Conservation (phyloP, 129 eudicot species). For the Flaveria ramosissima region DNA sequence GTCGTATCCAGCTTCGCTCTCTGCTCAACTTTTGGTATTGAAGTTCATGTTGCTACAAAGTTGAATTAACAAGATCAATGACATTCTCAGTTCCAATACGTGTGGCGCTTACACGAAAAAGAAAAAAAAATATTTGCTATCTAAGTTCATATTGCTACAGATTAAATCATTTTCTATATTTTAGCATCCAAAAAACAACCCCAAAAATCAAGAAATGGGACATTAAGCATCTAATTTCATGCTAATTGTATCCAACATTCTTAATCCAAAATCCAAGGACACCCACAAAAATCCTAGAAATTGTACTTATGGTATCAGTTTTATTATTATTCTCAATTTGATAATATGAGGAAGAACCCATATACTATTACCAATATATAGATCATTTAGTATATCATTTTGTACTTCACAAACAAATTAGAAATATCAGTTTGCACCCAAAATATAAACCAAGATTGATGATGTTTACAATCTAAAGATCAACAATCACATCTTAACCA, state of each 20-base stretch:
- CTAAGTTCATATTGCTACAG: not conserved
- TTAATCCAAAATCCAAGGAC: not conserved
- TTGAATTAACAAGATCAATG: slow-evolving; percentile 37
- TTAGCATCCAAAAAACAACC: not conserved
- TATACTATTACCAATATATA: not conserved
- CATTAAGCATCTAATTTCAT: not conserved
- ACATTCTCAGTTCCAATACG: slow-evolving; percentile 14
- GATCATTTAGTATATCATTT: not conserved
- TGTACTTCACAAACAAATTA: not conserved
- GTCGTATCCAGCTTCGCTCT: slow-evolving; percentile 56
- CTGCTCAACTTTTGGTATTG: slow-evolving; percentile 69
- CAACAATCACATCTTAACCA: not conserved
- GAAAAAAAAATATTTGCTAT: not conserved
- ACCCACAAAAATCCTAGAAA: not conserved
- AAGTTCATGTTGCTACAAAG: slow-evolving; percentile 69
- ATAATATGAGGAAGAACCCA: not conserved
- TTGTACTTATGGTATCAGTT: not conserved
- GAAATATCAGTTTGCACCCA: slow-evolving; percentile 1
- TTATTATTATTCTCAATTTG: not conserved
- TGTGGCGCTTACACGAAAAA: slow-evolving; percentile 3
- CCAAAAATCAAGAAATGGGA: not conserved
- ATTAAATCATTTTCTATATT: not conserved
- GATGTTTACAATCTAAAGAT: not conserved
- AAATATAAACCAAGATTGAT: too few relatives aligned
- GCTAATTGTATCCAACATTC: not conserved